phyloP scores from a whole-genome alignment of 2,329 filamentous ascomycete genomes.

The Nigrospora sphaerica region DNA sequence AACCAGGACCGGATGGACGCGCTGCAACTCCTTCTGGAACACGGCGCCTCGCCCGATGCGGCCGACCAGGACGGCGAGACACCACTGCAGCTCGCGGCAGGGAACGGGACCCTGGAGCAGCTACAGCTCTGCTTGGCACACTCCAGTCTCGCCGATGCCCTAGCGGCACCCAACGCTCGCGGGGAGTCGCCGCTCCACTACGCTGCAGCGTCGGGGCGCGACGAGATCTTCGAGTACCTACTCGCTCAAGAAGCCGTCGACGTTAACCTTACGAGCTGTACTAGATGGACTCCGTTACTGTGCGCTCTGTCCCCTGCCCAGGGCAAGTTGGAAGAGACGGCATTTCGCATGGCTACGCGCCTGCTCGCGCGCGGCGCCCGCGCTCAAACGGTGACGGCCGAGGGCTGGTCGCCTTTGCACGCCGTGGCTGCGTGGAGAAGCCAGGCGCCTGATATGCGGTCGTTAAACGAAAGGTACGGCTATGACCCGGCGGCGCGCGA shows the following conservation, averaged over 20 bases:
- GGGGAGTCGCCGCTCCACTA: background rate
- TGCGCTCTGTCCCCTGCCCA: slow-evolving; percentile 6
- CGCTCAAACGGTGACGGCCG: slow-evolving; percentile 5
- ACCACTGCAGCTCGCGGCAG: background rate
- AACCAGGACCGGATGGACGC: background rate
- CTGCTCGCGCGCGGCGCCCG: slow-evolving; percentile 4
- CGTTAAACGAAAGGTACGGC: background rate
- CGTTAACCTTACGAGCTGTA: slow-evolving; percentile 1
- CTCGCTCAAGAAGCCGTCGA: background rate
- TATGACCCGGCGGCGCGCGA: background rate
- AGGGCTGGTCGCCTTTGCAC: slow-evolving; percentile 7
- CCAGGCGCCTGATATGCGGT: background rate
- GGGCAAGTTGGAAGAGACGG: background rate
- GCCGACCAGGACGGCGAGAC: background rate
- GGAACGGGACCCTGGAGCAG: background rate
- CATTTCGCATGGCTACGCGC: slow-evolving; percentile 1
- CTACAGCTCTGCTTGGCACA: background rate
- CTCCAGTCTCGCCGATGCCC: background rate
- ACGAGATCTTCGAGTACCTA: background rate
- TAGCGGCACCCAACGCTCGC: background rate
- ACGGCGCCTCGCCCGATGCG: background rate
- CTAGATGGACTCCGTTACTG: slow-evolving; percentile 6
- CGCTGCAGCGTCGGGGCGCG: background rate
- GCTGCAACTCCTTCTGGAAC: background rate
- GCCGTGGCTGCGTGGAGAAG: background rate